These are phyloP conservation scores for Cutaneotrichosporon arboriforme DNA, from an alignment of 1,284 basidiomycete species.

Conservation along the genomic window DNA sequence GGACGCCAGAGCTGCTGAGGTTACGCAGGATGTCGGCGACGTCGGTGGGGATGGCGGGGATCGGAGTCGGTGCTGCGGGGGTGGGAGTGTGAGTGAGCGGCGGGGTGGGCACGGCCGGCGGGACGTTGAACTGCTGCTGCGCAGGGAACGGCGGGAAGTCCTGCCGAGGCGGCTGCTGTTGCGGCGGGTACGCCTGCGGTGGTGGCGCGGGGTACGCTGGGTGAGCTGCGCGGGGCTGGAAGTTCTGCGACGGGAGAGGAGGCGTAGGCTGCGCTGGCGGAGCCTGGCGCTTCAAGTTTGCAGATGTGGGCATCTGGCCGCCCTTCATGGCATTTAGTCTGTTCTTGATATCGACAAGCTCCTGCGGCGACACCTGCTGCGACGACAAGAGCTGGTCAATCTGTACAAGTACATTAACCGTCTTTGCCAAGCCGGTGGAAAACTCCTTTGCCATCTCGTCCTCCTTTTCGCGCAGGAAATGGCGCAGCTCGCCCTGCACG, in stretches of 20 bases:
- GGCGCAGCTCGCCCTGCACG: conserved; percentile 27
- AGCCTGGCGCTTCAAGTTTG: conserved; percentile 13
- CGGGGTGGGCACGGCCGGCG: conserved; percentile 23
- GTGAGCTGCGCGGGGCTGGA: conserved; percentile 30
- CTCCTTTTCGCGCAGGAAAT: conserved; percentile 30
- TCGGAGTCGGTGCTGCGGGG: conserved; percentile 8
- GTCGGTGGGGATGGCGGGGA: conserved; percentile 29
- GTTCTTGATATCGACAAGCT: conserved; percentile 40
- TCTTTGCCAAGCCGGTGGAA: conserved; percentile 16
- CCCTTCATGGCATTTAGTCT: conserved; percentile 33
- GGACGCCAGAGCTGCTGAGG: conserved; percentile 32
- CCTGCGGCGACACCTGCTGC: conserved; percentile 29
- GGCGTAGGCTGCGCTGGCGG: conserved; percentile 25
- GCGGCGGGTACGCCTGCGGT: conserved; percentile 13
- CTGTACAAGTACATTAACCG: conserved; percentile 37
- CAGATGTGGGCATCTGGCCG: conserved; percentile 42
- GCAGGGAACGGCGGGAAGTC: conserved; percentile 14
- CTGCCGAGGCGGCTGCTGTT: conserved; percentile 4
- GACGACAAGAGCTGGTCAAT: conserved; percentile 36
- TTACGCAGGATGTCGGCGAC: conserved; percentile 40
- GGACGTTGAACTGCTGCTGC: neutral
- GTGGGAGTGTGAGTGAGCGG: conserved; percentile 16
- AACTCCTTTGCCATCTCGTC: conserved; percentile 32
- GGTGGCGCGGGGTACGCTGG: conserved; percentile 3
- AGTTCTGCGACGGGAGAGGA: conserved; percentile 33